phyloP scores from a whole-genome alignment of 2,329 filamentous ascomycete genomes.

The Knoxdaviesia proteae region DNA sequence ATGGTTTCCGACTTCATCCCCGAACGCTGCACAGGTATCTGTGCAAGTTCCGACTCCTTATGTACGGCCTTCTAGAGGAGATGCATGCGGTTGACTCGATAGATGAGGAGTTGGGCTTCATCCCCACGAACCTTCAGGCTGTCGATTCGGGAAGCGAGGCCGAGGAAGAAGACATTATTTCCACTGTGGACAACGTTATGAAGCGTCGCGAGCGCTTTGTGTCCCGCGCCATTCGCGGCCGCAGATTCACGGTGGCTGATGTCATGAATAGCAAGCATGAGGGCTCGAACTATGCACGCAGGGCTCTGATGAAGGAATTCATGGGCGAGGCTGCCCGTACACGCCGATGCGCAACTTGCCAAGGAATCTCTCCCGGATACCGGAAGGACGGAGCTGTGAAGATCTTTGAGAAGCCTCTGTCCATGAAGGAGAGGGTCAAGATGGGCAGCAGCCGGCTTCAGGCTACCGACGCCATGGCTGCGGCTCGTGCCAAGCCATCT shows the following conservation, averaged over 20 bases:
- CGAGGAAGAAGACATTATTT: conserved; percentile 38
- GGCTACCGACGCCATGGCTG: conserved; percentile 46
- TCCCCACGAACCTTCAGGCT: conserved; percentile 14
- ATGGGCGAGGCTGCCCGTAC: conserved; percentile 48
- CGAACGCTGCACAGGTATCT: conserved; percentile 57
- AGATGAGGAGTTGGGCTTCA: conserved; percentile 23
- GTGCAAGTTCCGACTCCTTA: conserved; percentile 70
- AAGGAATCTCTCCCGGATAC: conserved; percentile 58
- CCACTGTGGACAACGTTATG: conserved; percentile 27
- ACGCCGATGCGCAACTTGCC: conserved; percentile 46
- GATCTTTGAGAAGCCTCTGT: conserved; percentile 71
- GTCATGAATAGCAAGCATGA: conserved; percentile 55
- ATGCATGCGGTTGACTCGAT: conserved; percentile 34
- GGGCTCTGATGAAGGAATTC: conserved; percentile 62
- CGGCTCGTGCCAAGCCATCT: conserved; percentile 7
- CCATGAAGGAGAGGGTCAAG: conserved; percentile 50
- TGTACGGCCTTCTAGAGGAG: conserved; percentile 62
- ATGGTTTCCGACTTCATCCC: conserved; percentile 61
- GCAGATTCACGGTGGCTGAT: conserved; percentile 28
- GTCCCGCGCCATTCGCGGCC: conserved; percentile 28
- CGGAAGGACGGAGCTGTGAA: conserved; percentile 84
- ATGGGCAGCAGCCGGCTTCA: conserved; percentile 54
- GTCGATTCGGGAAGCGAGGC: conserved; percentile 35
- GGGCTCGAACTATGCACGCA: conserved; percentile 56
- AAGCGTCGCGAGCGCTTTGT: conserved; percentile 46